Conservation (phyloP, 805 yeast species). For the Jamesozyma hellenica region DNA sequence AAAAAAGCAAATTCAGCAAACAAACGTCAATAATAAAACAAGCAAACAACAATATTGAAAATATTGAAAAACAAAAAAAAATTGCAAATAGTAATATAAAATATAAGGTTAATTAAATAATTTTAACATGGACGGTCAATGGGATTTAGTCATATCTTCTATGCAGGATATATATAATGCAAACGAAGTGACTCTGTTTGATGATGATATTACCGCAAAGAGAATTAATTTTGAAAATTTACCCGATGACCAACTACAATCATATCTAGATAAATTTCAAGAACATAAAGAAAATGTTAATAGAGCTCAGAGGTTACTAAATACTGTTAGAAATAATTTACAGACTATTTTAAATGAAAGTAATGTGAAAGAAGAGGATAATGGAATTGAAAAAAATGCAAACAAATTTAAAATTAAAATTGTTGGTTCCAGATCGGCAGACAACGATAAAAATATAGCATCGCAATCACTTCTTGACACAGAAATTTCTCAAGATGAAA, state of each 20-base stretch:
- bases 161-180: conserved; percentile 59
- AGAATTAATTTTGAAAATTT: conserved; percentile 26
- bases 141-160: conserved; percentile 60
- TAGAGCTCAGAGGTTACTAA: conserved; percentile 37
- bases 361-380: neutral
- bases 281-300: conserved; percentile 51
- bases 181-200: conserved; percentile 46
- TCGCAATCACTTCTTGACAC: neutral
- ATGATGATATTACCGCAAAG: conserved; percentile 27
- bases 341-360: conserved; percentile 31
- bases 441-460: neutral
- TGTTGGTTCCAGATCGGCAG: neutral
- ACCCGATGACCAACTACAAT: conserved; percentile 33
- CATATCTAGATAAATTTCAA: conserved; percentile 33
- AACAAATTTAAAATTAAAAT: neutral
- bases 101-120: neutral
- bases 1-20: no score
- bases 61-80: no score
- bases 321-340: conserved; percentile 37
- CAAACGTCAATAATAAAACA: no score
- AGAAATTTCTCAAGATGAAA: neutral
- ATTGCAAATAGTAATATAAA: neutral
- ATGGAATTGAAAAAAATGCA: conserved; percentile 2
- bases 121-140: conserved; percentile 42
- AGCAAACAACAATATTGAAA: neutral